phyloP scores from a whole-genome alignment of 129 eudicot species.

The Flaveria sonorensis region DNA sequence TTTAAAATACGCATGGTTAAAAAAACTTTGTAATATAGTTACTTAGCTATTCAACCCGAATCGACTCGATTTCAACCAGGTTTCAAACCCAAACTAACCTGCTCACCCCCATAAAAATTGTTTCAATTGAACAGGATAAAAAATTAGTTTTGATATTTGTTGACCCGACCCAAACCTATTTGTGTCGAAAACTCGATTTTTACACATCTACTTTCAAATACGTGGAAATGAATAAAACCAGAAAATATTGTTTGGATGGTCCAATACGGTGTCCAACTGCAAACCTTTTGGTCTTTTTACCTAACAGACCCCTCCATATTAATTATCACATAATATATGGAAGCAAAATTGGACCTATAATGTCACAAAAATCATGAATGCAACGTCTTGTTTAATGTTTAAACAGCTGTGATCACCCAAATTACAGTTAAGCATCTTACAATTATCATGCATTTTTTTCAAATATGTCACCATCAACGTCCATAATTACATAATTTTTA shows the following conservation, averaged over 20 bases:
- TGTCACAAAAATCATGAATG: constrained; percentile 37
- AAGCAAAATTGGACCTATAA: constrained; percentile 33
- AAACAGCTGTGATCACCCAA: constrained; percentile 43
- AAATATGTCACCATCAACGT: constrained; percentile 28
- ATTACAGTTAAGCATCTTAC: constrained; percentile 28
- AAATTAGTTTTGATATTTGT: too few relatives aligned
- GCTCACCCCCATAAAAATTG: too few relatives aligned
- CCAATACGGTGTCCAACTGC: constrained; percentile 37
- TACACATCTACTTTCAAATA: too few relatives aligned
- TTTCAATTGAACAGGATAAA: too few relatives aligned
- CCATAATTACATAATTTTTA: neutral
- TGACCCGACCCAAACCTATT: too few relatives aligned
- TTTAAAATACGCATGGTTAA: too few relatives aligned
- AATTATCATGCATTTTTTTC: constrained; percentile 21
- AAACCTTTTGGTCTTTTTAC: constrained; percentile 22
- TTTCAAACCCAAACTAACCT: too few relatives aligned
- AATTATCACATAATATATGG: constrained; percentile 28
- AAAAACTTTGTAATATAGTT: too few relatives aligned
- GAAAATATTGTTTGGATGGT: constrained; percentile 10
- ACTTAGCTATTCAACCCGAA: too few relatives aligned
- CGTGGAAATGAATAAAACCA: neutral
- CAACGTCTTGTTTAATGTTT: constrained; percentile 31
- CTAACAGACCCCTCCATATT: constrained; percentile 17
- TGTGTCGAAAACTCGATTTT: too few relatives aligned
- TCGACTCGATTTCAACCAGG: too few relatives aligned